Conservation (phyloP, 352 stramenopile species). For the Phytophthora crassamura region DNA sequence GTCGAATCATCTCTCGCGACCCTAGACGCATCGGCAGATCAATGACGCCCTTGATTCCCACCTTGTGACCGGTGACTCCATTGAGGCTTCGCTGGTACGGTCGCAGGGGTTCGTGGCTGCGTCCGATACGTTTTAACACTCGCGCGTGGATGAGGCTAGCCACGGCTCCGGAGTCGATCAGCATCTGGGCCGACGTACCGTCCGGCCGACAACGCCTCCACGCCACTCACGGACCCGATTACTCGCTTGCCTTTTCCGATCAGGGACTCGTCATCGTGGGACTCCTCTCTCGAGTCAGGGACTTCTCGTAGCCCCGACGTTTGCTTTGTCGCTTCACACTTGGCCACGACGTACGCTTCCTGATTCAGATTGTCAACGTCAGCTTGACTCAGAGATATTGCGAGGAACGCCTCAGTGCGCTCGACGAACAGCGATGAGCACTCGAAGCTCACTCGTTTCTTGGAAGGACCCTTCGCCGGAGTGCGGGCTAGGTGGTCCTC, state of each 20-base stretch:
- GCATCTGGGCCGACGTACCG: background rate
- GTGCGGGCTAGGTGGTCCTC: too few relatives aligned
- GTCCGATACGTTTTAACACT: background rate
- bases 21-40: constrained; percentile 2
- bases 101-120: background rate
- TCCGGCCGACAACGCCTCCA: constrained; percentile 4
- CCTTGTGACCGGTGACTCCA: background rate
- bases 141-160: background rate
- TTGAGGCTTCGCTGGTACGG: background rate
- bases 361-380: too few relatives aligned
- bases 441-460: too few relatives aligned
- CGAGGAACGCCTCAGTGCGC: too few relatives aligned
- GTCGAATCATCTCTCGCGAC: background rate
- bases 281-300: too few relatives aligned
- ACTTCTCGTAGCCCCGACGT: background rate
- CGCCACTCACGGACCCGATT: background rate
- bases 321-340: background rate
- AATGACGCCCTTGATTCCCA: background rate
- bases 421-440: too few relatives aligned
- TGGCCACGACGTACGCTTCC: too few relatives aligned
- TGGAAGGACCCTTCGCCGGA: too few relatives aligned
- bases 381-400: too few relatives aligned
- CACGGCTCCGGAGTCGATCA: constrained; percentile 1
- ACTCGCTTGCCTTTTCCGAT: background rate
- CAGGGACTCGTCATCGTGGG: too few relatives aligned